phyloP scores from a whole-genome alignment of 2,329 filamentous ascomycete species.

The Diaporthe australafricana region DNA sequence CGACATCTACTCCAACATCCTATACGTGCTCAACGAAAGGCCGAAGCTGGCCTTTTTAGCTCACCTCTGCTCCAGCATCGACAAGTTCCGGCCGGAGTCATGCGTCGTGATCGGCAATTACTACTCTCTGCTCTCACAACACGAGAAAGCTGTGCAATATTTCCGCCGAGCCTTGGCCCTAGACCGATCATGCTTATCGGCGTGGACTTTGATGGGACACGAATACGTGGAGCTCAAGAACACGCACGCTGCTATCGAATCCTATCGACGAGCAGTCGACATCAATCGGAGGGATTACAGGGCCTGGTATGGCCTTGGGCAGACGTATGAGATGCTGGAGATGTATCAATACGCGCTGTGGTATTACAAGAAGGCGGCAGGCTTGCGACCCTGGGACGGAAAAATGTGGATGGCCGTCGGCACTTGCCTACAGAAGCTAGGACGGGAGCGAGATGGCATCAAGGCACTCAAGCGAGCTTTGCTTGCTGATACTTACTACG shows the following conservation, averaged over 20 bases:
- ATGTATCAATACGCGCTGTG: conserved; percentile 98
- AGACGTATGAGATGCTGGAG: conserved; percentile 97
- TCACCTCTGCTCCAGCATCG: conserved; percentile 88
- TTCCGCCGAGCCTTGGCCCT: conserved; percentile 93
- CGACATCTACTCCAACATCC: conserved; percentile 96
- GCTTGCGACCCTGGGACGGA: conserved; percentile 92
- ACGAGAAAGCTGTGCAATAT: conserved; percentile 98
- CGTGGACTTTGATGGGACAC: conserved; percentile 99
- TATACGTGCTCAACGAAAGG: conserved; percentile 90
- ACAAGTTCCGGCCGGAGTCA: conserved; percentile 96
- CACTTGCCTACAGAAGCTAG: conserved; percentile 90
- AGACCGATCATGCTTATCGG: conserved; percentile 90
- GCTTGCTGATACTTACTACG: conserved; percentile 88
- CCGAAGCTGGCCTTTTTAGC: conserved; percentile 94
- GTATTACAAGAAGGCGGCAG: conserved; percentile 97
- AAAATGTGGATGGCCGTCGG: conserved; percentile 99
- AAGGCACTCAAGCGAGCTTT: conserved; percentile 94
- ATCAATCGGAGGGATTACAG: conserved; percentile 96
- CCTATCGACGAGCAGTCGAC: conserved; percentile 93
- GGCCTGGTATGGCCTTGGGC: conserved; percentile 96
- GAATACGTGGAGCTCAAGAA: conserved; percentile 99
- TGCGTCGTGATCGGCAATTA: conserved; percentile 98
- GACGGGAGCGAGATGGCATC: conserved; percentile 88
- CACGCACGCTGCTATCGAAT: conserved; percentile 96
- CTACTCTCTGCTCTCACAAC: conserved; percentile 92